A percentile compares a stretch with the other conserved stretches of the same genome.
Conservation (phyloP, 176 grass and related monocot genomes). For the Carex cristatella region DNA sequence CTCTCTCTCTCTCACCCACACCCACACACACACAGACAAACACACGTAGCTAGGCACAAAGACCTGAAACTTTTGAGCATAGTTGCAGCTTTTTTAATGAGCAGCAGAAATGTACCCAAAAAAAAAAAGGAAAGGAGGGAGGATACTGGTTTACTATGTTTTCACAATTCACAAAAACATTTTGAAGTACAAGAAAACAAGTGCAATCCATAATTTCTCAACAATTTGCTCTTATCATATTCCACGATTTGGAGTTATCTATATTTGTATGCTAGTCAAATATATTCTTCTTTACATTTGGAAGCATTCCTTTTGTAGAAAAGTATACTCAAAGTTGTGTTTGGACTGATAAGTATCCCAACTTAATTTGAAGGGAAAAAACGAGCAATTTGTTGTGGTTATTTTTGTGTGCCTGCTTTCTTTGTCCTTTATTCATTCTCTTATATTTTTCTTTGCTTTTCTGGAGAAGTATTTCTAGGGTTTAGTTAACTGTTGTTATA, state of each 20-base stretch:
- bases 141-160: neutral
- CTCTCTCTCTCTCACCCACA: neutral
- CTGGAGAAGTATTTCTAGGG: neutral
- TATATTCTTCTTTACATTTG: neutral
- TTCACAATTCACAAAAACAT: neutral
- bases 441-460: neutral
- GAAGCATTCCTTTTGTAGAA: neutral
- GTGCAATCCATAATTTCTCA: slow-evolving; percentile 70
- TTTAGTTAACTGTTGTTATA: neutral
- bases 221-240: slow-evolving; percentile 54
- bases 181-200: slow-evolving; percentile 23
- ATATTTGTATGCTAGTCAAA: neutral
- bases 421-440: neutral
- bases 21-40: neutral
- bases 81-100: neutral
- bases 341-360: neutral
- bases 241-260: neutral
- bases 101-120: neutral
- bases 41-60: neutral
- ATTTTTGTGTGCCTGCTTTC: neutral
- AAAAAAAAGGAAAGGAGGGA: neutral
- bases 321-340: neutral
- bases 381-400: neutral
- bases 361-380: neutral
- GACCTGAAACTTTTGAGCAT: neutral